Evolutionary conservation across 2,329 filamentous ascomycete species (phyloP).

Genomic region (Xylaria sp.): DNA sequence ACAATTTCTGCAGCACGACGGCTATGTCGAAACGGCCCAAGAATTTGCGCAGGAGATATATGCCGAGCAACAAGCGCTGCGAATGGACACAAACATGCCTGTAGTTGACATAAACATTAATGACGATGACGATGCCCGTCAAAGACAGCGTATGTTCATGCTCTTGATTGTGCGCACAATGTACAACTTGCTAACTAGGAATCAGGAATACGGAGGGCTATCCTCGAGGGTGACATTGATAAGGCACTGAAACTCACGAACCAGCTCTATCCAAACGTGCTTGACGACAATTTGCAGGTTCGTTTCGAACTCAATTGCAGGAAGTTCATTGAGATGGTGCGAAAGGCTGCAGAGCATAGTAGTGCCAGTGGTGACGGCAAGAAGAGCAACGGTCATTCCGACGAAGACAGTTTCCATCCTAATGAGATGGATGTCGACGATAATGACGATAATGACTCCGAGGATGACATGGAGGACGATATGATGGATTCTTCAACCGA

Average conservation of each 20-base stretch:
- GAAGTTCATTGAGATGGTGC: slow-evolving; percentile 94
- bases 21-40: slow-evolving; percentile 86
- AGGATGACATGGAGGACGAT: slow-evolving; percentile 53
- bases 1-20: slow-evolving; percentile 90
- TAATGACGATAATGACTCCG: slow-evolving; percentile 35
- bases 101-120: slow-evolving; percentile 59
- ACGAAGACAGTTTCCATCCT: slow-evolving; percentile 44
- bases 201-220: slow-evolving; percentile 75
- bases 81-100: slow-evolving; percentile 48
- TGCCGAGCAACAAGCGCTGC: slow-evolving; percentile 65
- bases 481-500: slow-evolving; percentile 28
- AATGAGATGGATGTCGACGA: slow-evolving; percentile 47
- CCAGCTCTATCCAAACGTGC: slow-evolving; percentile 71
- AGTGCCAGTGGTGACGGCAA: slow-evolving; percentile 38
- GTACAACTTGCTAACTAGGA: slow-evolving; percentile 12
- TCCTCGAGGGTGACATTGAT: slow-evolving; percentile 90
- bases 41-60: slow-evolving; percentile 81
- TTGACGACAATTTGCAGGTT: slow-evolving; percentile 75
- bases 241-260: slow-evolving; percentile 77
- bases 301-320: slow-evolving; percentile 83
- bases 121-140: slow-evolving; percentile 80
- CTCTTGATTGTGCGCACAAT: neutral
- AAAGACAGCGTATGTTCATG: slow-evolving; percentile 66
- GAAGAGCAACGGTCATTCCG: slow-evolving; percentile 36
- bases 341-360: slow-evolving; percentile 62